phyloP scores from a whole-genome alignment of 1,284 basidiomycete genomes.

The Pseudozyma hubeiensis region DNA sequence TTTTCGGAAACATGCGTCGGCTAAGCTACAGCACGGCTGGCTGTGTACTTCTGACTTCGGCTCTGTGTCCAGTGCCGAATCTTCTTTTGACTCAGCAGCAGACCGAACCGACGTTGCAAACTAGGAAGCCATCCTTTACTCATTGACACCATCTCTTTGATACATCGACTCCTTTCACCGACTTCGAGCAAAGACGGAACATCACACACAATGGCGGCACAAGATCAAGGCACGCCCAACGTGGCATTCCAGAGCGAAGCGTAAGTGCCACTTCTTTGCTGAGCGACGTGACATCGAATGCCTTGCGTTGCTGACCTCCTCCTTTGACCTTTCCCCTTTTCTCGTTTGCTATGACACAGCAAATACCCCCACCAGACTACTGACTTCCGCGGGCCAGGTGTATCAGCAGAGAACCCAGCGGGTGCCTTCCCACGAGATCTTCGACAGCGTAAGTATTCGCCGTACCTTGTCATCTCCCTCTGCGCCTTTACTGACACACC shows the following conservation, averaged over 20 bases:
- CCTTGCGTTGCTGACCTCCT: background rate
- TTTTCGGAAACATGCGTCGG: slow-evolving; percentile 1
- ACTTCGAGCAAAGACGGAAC: too few species aligned
- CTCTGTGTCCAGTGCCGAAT: background rate
- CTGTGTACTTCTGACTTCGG: background rate
- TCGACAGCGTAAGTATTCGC: slow-evolving; percentile 28
- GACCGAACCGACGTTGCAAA: too few species aligned
- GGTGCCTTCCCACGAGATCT: slow-evolving; percentile 45
- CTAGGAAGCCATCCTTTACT: too few species aligned
- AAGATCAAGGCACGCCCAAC: slow-evolving; percentile 42
- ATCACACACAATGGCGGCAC: slow-evolving; percentile 19
- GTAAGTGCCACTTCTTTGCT: slow-evolving; percentile 17
- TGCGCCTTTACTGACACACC: background rate
- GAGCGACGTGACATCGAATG: background rate
- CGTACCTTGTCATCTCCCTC: background rate
- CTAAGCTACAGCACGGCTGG: background rate
- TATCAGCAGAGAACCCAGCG: slow-evolving; percentile 46
- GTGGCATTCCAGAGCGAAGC: slow-evolving; percentile 54
- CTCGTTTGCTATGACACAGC: slow-evolving; percentile 5
- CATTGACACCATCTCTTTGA: too few species aligned
- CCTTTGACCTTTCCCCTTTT: background rate
- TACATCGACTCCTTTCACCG: too few species aligned
- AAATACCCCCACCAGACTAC: slow-evolving; percentile 46
- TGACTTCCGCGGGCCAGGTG: slow-evolving; percentile 42
- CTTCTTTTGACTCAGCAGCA: too few species aligned